A percentile compares a stretch with the other conserved stretches of the same genome.
Evolutionary conservation across 441 rosid species (phyloP).

Genomic region (Lepidium campestre): DNA sequence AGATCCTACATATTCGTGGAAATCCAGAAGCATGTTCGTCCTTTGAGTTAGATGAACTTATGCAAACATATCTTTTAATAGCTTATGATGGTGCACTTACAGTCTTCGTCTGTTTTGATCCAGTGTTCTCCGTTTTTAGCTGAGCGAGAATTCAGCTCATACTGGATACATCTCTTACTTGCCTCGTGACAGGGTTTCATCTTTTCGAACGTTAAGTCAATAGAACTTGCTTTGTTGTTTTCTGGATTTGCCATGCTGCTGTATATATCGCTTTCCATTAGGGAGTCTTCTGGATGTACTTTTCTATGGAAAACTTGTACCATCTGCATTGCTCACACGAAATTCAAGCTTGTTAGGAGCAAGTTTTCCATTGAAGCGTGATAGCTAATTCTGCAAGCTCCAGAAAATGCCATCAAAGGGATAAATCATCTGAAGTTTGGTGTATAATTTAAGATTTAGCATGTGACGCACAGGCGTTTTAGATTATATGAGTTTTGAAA

Average conservation of each 20-base stretch:
- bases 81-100: slow-evolving; percentile 47
- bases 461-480: background rate
- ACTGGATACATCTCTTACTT: slow-evolving; percentile 33
- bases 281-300: slow-evolving; percentile 66
- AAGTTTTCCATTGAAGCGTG: slow-evolving; percentile 1
- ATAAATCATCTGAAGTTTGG: background rate
- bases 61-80: background rate
- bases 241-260: slow-evolving; percentile 28
- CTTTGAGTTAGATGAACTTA: background rate
- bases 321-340: slow-evolving; percentile 47
- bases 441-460: background rate
- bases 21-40: background rate
- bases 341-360: slow-evolving; percentile 8
- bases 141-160: slow-evolving; percentile 33
- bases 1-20: background rate
- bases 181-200: slow-evolving; percentile 25
- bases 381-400: background rate
- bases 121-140: slow-evolving; percentile 59
- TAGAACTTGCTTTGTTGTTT: slow-evolving; percentile 28
- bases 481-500: background rate
- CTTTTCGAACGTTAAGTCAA: slow-evolving; percentile 28
- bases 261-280: slow-evolving; percentile 9
- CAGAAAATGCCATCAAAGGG: background rate
- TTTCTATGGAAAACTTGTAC: slow-evolving; percentile 61
- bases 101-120: slow-evolving; percentile 90